A percentile compares a stretch with the other conserved stretches of the same genome.
Evolutionary conservation across 805 yeast genomes (phyloP).

Genomic region (Lachancea quebecensis): DNA sequence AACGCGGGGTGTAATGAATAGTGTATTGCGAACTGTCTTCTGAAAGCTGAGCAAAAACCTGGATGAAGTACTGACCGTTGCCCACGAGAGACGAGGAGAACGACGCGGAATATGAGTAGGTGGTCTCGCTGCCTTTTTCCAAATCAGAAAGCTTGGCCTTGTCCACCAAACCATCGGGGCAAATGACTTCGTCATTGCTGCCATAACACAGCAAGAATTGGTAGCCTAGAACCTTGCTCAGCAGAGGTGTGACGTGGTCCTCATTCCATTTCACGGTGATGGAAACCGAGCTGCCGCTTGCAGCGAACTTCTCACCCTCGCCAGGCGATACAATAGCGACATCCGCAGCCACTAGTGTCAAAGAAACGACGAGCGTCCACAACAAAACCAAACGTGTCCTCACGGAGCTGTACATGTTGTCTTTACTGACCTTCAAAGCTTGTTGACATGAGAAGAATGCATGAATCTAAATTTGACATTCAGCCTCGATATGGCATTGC

Average conservation of each 20-base stretch:
- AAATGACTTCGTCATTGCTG: slow-evolving; percentile 40
- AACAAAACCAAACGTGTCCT: slow-evolving; percentile 1
- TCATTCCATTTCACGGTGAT: slow-evolving; percentile 47
- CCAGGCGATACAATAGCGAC: slow-evolving; percentile 23
- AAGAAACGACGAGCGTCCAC: slow-evolving; percentile 5
- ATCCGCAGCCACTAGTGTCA: slow-evolving; percentile 12
- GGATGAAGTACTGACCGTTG: slow-evolving; percentile 67
- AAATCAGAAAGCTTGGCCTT: slow-evolving; percentile 29
- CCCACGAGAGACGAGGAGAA: slow-evolving; percentile 43
- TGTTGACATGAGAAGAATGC: slow-evolving; percentile 1
- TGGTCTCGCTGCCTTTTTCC: slow-evolving; percentile 13
- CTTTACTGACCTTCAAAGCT: no score
- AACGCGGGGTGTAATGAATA: slow-evolving; percentile 67
- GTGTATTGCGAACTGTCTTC: slow-evolving; percentile 48
- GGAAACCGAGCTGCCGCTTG: slow-evolving; percentile 24
- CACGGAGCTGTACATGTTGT: no score
- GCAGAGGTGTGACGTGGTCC: slow-evolving; percentile 42
- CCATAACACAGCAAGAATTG: slow-evolving; percentile 67
- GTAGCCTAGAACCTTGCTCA: slow-evolving; percentile 39
- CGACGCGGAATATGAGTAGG: slow-evolving; percentile 35
- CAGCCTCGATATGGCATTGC: no score
- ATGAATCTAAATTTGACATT: neutral
- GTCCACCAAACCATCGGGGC: slow-evolving; percentile 31
- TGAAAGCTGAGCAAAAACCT: slow-evolving; percentile 44
- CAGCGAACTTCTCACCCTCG: slow-evolving; percentile 15